Percentiles rank a stretch among this genome's conserved stretches.
These are phyloP conservation scores for Zasmidium angulare DNA, from an alignment of 2,329 filamentous ascomycete genomes.

Conservation along the genomic window DNA sequence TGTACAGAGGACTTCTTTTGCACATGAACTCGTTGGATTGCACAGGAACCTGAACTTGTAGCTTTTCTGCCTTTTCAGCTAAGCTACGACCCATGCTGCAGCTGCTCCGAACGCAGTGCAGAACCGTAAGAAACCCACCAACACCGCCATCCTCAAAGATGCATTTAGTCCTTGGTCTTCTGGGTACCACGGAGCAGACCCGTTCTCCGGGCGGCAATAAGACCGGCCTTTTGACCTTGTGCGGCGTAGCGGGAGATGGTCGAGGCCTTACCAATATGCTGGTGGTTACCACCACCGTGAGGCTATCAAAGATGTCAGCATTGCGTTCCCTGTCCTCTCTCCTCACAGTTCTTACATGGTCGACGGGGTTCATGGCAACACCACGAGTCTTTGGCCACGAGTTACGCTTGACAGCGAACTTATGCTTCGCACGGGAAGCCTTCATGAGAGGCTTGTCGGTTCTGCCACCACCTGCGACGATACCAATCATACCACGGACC, in stretches of 20 bases:
- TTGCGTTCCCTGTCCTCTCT: not conserved
- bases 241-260: constrained; percentile 98
- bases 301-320: constrained; percentile 40
- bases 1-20: constrained; percentile 1
- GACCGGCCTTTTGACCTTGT: constrained; percentile 99
- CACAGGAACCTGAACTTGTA: constrained; percentile 22
- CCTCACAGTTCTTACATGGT: constrained; percentile 64
- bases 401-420: constrained; percentile 99
- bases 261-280: constrained; percentile 99
- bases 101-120: constrained; percentile 23
- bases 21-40: constrained; percentile 27
- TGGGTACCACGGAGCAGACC: constrained; percentile 99
- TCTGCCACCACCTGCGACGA: constrained; percentile 97
- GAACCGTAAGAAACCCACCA: constrained; percentile 31
- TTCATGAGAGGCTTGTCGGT: constrained; percentile 99
- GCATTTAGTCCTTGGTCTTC: constrained; percentile 85
- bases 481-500: constrained; percentile 97
- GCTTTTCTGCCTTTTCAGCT: constrained; percentile 22
- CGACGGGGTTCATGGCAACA: constrained; percentile 99
- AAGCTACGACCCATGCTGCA: constrained; percentile 27
- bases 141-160: constrained; percentile 31
- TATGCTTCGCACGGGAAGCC: constrained; percentile 99
- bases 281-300: constrained; percentile 87
- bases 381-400: constrained; percentile 99
- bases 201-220: constrained; percentile 98